Evolutionary conservation across 2,329 filamentous ascomycete genomes (phyloP), one percentile per base, ranked within the genome.

Genomic region (Scolecobasidium constrictum): DNA sequence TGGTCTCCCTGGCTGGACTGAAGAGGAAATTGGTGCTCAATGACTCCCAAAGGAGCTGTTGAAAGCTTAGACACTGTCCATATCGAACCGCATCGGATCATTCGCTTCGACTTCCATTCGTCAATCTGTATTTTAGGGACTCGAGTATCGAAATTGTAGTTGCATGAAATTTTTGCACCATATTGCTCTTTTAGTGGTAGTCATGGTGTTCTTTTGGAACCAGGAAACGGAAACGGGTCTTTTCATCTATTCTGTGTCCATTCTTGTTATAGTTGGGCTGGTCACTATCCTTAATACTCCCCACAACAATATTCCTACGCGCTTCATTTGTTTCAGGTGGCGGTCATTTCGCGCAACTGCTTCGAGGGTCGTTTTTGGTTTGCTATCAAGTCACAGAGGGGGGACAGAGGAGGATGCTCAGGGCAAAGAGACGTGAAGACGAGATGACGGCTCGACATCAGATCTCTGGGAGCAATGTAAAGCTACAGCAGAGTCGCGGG

Each of bases 1-100:
- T 33, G 71, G 69, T 35, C 63, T 79, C 43, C 72, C 71, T 13
- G 76, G 75, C 40, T 80, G 76, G 75, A 75, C 73, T 45, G 75
- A 80, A 58, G 75, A 79, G 59, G 75, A 78, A 54, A 69, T 77
- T 48, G 69, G 71, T 47, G 71, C 43, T 5, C 43, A 45, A 21
- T 45, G 36, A 33, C 11, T 36, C 16, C 7, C 26, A n/a, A n/a
- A n/a, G n/a, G n/a, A n/a, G n/a, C n/a, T n/a, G n/a, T n/a, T n/a
- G n/a, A n/a, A n/a, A n/a, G n/a, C n/a, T n/a, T n/a, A n/a, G 5
- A 26, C 21, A 22, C 19, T 23, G 22, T 5, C 11, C 20, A 6
- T 2, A 12, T 3, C 11, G 7, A 15, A 16, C 38, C 16, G 12
- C 13, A 18, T 16, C 19, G 6, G 7, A 5, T 20, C 19, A 16